Base-by-base conservation (phyloP, 2,329 filamentous ascomycete genomes). In the Cryphonectria carpinicola region DNA sequence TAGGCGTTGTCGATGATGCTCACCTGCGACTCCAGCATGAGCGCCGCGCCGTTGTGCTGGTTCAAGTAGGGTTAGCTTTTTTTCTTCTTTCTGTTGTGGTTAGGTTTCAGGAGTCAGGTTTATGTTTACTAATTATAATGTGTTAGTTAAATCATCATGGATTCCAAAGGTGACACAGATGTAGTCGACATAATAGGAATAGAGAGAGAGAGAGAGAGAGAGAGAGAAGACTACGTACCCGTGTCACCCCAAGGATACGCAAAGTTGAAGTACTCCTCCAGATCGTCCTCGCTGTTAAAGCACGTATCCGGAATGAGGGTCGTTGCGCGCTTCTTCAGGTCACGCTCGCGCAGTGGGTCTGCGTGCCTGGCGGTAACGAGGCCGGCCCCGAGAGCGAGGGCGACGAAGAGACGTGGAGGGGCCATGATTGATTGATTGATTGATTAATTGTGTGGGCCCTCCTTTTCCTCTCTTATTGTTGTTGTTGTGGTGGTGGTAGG, bases 191-290 rank as follows among this genome's bases (percentile, higher is more conserved):
- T 22, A 46, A 46, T 17, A 22, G 17, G 5, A 43, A 43, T 10
- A 37, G 37, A 11, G 37, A 11, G 37, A 17, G 43, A 6, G 19
- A 49, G 19, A 49, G 19, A 22, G 43, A 22, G 43, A 49, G 46
- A 49, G 22, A 49, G 22, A n/a, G 46, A 49, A 1, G 22, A 49
- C 8, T 49, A 49, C 46, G 22, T 1, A 49, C 46, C 46, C 69
- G 84, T 82, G 19, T 81, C 83, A 22, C 86, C 86, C 86, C 86
- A 86, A 0, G 85, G 86, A 73, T 88, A 88, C 70, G 84, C 82
- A 76, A 86, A 86, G 60, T 77, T 77, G 77, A 85, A 88, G 76
- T 85, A 77, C 7, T 75, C 71, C 54, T 81, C 78, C 49, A 83
- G 80, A 68, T 76, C 73, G 28, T 76, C 63, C 56, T 78, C 76